Conservation (phyloP, 176 grass and related monocot species). For the Otatea glauca region DNA sequence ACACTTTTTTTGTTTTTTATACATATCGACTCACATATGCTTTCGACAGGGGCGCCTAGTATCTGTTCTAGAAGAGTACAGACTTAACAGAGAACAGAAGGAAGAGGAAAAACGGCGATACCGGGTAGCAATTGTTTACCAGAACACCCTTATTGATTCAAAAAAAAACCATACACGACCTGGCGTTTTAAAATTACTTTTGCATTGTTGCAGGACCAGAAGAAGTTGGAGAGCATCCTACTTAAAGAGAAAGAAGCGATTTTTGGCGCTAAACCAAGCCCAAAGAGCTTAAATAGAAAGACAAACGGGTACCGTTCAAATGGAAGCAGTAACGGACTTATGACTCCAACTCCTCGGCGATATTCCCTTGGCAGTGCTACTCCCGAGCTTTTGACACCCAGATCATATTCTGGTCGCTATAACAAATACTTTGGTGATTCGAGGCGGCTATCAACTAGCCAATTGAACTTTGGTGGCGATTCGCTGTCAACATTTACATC, state of each 20-base stretch:
- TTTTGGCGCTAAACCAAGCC: conserved; percentile 71
- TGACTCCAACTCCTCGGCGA: conserved; percentile 75
- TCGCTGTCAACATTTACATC: conserved; percentile 94
- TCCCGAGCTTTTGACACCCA: conserved; percentile 85
- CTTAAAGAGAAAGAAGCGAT: conserved; percentile 75
- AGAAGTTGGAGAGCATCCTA: conserved; percentile 87
- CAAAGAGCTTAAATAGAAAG: conserved; percentile 76
- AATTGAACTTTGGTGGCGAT: conserved; percentile 84
- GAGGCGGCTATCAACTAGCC: conserved; percentile 62
- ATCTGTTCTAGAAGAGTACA: conserved; percentile 95
- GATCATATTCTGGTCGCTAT: conserved; percentile 73
- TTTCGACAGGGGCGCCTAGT: conserved; percentile 73
- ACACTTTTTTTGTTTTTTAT: background rate
- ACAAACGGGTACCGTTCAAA: conserved; percentile 58
- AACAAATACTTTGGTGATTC: conserved; percentile 77
- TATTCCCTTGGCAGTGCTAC: conserved; percentile 71
- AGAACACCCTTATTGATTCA: background rate
- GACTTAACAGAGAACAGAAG: conserved; percentile 71
- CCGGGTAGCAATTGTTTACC: conserved; percentile 58
- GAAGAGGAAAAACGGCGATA: conserved; percentile 75
- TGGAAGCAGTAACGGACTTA: conserved; percentile 70
- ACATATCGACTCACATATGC: background rate
- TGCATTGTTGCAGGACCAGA: conserved; percentile 72
- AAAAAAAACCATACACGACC: background rate
- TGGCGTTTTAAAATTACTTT: background rate